These are phyloP conservation scores for Tillandsia leiboldiana DNA, from an alignment of 176 grass and related monocot species.

Conservation along the genomic window DNA sequence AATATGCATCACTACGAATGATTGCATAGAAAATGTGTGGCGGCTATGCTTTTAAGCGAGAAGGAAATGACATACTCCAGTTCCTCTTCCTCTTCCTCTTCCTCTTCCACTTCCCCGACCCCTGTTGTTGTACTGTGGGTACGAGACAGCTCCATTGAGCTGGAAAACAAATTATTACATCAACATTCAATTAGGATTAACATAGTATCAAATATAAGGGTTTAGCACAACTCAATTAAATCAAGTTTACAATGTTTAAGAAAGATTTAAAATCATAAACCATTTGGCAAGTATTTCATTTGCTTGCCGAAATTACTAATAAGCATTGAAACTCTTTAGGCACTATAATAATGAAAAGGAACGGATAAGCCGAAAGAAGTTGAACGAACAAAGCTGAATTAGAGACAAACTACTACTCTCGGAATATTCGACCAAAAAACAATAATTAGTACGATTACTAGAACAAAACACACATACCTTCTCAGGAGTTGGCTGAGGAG, in stretches of 20 bases:
- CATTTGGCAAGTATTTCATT: too few relatives aligned
- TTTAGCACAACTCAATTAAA: too few relatives aligned
- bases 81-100: conserved; percentile 84
- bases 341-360: too few relatives aligned
- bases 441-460: neutral
- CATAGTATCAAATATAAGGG: too few relatives aligned
- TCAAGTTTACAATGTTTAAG: neutral
- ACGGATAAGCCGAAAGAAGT: too few relatives aligned
- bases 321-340: too few relatives aligned
- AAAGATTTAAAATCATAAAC: too few relatives aligned
- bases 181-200: conserved; percentile 7
- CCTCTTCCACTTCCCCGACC: conserved; percentile 76
- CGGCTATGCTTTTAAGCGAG: neutral
- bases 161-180: conserved; percentile 29
- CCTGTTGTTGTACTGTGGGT: conserved; percentile 50
- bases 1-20: too few relatives aligned
- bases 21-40: too few relatives aligned
- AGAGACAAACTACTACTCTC: too few relatives aligned
- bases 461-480: conserved; percentile 37
- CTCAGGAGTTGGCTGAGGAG: conserved; percentile 35
- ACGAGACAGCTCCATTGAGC: conserved; percentile 44
- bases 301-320: too few relatives aligned
- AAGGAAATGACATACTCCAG: conserved; percentile 30
- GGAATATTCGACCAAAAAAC: neutral
- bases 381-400: too few relatives aligned